phyloP scores from a whole-genome alignment of 352 stramenopile genomes.

The Globisporangium polare region DNA sequence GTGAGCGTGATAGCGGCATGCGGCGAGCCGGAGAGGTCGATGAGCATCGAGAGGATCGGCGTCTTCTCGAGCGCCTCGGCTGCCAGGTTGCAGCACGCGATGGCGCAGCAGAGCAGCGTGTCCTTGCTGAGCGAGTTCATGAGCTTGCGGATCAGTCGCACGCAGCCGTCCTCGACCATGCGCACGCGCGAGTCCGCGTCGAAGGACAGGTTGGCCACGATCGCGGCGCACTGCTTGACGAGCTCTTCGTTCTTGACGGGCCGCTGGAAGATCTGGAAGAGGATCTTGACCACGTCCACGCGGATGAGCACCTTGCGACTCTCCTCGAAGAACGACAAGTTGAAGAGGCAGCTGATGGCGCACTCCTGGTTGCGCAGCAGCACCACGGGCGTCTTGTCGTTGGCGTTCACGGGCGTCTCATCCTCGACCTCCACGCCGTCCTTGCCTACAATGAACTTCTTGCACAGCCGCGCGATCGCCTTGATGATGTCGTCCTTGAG shows the following conservation, averaged over 20 bases:
- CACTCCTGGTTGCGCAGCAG: constrained; percentile 66
- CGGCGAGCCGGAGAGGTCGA: constrained; percentile 62
- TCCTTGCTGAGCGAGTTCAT: constrained; percentile 61
- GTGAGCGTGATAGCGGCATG: constrained; percentile 67
- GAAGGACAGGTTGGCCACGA: constrained; percentile 76
- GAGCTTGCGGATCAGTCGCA: constrained; percentile 63
- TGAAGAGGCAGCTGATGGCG: constrained; percentile 69
- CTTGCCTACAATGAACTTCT: constrained; percentile 37
- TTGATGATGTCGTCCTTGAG: constrained; percentile 73
- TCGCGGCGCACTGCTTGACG: constrained; percentile 55
- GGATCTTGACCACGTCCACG: constrained; percentile 55
- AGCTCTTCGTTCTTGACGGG: constrained; percentile 62
- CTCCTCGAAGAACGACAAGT: constrained; percentile 70
- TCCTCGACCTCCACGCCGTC: constrained; percentile 61
- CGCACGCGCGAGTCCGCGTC: constrained; percentile 48
- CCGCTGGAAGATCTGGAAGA: constrained; percentile 65
- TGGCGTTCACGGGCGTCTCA: constrained; percentile 26
- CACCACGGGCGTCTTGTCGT: constrained; percentile 38
- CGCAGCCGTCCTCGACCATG: constrained; percentile 63
- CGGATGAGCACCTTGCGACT: constrained; percentile 60
- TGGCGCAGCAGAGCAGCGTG: constrained; percentile 65
- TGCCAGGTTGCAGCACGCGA: constrained; percentile 73
- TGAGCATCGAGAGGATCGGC: constrained; percentile 69
- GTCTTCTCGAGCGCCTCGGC: constrained; percentile 67
- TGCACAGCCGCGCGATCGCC: constrained; percentile 63